Evolutionary conservation across 1,284 basidiomycete genomes (phyloP), one percentile per base, ranked within the genome.

Genomic region (Ceratobasidium papillatum): DNA sequence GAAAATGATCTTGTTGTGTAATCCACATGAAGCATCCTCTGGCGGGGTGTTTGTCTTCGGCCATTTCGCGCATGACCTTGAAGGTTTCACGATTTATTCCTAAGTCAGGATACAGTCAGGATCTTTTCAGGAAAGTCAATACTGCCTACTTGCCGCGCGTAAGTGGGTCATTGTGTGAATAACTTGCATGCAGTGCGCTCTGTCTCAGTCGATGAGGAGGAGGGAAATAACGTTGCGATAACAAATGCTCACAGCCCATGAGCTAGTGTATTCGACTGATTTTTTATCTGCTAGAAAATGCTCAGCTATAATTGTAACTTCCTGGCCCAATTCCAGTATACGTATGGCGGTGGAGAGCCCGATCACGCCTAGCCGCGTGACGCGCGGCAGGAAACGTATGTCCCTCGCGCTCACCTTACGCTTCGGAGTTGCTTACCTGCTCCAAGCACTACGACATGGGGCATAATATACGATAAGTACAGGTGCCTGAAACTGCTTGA

Each of bases 141-240:
- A 27, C 4, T n/a, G 58, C 32, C 30, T 32, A 38, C 8, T 27
- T 25, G 49, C 84, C 5, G 86, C 85, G 63, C 84, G 81, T n/a
- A n/a, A n/a, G n/a, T n/a, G n/a, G n/a, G n/a, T n/a, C n/a, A n/a
- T n/a, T n/a, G n/a, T n/a, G n/a, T n/a, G n/a, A n/a, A n/a, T n/a
- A n/a, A 64, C 87, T 89, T 75, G 92, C 88, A 84, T 92, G 90
- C 78, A 93, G 90, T 1, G 90, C 91, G 25, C 91, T 87, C 87
- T 88, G 14, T 14, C 12, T 3, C n/a, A 30, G 32, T 27, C 14
- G 51, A n/a, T n/a, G 54, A 74, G n/a, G 17, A 17, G 27, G n/a
- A 32, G 8, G 25, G n/a, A n/a, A n/a, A n/a, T n/a, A n/a, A n/a
- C n/a, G n/a, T n/a, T n/a, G n/a, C n/a, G n/a, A n/a, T n/a, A n/a